Evolutionary conservation across 371 early-diverging fungal genomes (phyloP).

Genomic region (Actinomucor elegans): DNA sequence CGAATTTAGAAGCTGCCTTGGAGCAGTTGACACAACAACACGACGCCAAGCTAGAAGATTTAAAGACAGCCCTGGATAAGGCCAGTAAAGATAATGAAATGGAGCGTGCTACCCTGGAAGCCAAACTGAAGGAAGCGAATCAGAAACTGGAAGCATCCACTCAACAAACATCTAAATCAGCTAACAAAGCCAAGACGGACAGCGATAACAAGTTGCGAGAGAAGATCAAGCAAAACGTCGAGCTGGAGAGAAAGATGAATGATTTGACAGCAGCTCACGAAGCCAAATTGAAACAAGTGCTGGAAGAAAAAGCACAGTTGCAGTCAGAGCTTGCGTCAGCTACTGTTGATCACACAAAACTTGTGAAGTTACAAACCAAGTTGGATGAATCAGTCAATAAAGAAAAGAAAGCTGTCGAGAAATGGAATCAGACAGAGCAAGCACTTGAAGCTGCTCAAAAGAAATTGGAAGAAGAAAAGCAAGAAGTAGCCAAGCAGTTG

Average conservation of each 20-base stretch:
- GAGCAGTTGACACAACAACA: conserved; percentile 18
- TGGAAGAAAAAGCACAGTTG: not conserved
- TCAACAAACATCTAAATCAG: conserved; percentile 22
- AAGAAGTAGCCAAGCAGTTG: too few relatives aligned
- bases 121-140: conserved; percentile 20
- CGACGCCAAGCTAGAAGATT: conserved; percentile 10
- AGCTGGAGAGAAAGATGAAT: conserved; percentile 5
- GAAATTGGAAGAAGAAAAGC: not conserved
- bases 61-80: conserved; percentile 4
- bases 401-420: not conserved
- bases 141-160: not conserved
- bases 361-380: not conserved
- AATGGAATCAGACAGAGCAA: too few relatives aligned
- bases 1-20: not conserved
- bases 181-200: conserved; percentile 47
- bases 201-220: conserved; percentile 11
- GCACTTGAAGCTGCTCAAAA: too few relatives aligned
- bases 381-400: not conserved
- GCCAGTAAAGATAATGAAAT: too few relatives aligned
- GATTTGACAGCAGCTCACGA: conserved; percentile 2
- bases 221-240: conserved; percentile 14
- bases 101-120: too few relatives aligned
- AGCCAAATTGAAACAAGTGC: not conserved
- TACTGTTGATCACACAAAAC: not conserved
- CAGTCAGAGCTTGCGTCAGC: not conserved